These are phyloP conservation scores for Aurifilum marmelostoma DNA, from an alignment of 2,329 filamentous ascomycete genomes.

Conservation along the genomic window DNA sequence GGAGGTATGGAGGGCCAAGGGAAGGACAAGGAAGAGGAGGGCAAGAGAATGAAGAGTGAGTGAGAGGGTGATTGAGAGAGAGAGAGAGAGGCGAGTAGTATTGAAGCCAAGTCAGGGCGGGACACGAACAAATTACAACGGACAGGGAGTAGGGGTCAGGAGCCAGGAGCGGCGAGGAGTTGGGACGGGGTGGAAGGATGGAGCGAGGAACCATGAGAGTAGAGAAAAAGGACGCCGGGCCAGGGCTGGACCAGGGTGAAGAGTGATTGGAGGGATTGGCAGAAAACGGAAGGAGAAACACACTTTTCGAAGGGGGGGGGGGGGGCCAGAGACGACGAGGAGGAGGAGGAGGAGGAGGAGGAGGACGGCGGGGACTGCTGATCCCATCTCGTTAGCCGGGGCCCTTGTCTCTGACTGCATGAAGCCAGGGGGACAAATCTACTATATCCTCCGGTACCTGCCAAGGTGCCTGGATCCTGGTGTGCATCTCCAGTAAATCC, in stretches of 20 bases:
- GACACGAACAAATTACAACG: constrained; percentile 26
- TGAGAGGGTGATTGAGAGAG: constrained; percentile 28
- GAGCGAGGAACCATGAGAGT: constrained; percentile 18
- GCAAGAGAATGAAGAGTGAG: not conserved
- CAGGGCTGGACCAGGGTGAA: constrained; percentile 10
- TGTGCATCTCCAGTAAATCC: constrained; percentile 7
- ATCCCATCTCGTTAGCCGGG: constrained; percentile 16
- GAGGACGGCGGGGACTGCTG: constrained; percentile 15
- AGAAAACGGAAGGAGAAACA: constrained; percentile 29
- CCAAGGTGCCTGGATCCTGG: not conserved
- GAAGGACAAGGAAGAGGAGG: constrained; percentile 27
- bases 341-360: constrained; percentile 1
- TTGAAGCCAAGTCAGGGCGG: constrained; percentile 28
- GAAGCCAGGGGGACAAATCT: constrained; percentile 13
- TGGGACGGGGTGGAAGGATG: constrained; percentile 19
- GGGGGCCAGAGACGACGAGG: not conserved
- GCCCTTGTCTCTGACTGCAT: constrained; percentile 26
- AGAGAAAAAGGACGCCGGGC: constrained; percentile 11
- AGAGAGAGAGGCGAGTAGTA: constrained; percentile 28
- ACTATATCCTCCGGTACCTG: constrained; percentile 10
- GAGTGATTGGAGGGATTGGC: constrained; percentile 25
- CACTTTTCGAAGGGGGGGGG: not conserved
- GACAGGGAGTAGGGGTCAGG: constrained; percentile 27
- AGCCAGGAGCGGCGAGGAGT: constrained; percentile 7
- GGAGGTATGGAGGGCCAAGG: constrained; percentile 25